phyloP scores from a whole-genome alignment of 495 filamentous ascomycete species.

The Aspergillus ostianus region DNA sequence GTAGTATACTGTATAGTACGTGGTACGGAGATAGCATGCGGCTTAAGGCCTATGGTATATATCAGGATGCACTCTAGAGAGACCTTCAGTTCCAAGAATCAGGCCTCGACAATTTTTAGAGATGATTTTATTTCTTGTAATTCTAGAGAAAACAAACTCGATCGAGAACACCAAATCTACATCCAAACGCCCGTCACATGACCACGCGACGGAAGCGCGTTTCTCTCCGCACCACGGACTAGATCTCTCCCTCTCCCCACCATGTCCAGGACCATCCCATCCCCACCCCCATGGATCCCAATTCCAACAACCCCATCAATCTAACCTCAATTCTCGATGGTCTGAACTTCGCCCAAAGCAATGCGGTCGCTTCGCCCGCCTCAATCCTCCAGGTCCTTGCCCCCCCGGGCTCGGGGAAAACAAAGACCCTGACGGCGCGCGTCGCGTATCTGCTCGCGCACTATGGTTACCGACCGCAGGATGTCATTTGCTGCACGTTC shows the following conservation, averaged over 20 bases:
- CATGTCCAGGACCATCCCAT: background rate
- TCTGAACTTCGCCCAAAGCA: slow-evolving; percentile 78
- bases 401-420: slow-evolving; percentile 86
- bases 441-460: slow-evolving; percentile 91
- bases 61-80: too few relatives aligned
- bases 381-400: slow-evolving; percentile 88
- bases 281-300: slow-evolving; percentile 31
- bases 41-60: too few relatives aligned
- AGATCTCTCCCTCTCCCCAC: background rate
- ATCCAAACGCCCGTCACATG: slow-evolving; percentile 11
- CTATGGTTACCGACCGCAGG: slow-evolving; percentile 75
- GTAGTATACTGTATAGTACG: too few relatives aligned
- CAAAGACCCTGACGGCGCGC: slow-evolving; percentile 91
- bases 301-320: background rate
- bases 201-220: slow-evolving; percentile 17
- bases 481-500: slow-evolving; percentile 96
- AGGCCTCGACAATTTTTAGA: too few relatives aligned
- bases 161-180: background rate
- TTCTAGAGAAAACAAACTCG: background rate
- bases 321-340: slow-evolving; percentile 57
- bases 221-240: background rate
- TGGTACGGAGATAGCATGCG: too few relatives aligned
- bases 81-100: too few relatives aligned
- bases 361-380: slow-evolving; percentile 79
- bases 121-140: too few relatives aligned